Evolutionary conservation across 371 early-diverging fungal species (phyloP).

Genomic region (Amoeboaphelidium protococcarum): DNA sequence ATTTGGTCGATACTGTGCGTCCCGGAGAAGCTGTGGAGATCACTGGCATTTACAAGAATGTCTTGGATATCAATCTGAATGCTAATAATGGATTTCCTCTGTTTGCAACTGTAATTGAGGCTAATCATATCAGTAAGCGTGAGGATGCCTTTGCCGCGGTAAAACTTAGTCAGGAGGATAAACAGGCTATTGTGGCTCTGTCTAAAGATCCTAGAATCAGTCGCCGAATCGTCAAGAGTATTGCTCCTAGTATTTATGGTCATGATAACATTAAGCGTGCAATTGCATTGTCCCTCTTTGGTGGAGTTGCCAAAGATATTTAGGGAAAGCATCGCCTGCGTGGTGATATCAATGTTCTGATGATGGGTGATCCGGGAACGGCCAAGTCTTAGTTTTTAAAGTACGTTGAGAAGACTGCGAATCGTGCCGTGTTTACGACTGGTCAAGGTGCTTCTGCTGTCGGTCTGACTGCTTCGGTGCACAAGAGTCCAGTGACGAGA

Average conservation of each 20-base stretch:
- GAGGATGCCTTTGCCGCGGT: conserved; percentile 62
- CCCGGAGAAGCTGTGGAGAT: conserved; percentile 98
- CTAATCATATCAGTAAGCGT: conserved; percentile 64
- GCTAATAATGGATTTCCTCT: conserved; percentile 91
- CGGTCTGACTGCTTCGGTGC: conserved; percentile 96
- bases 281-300: conserved; percentile 84
- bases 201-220: conserved; percentile 55
- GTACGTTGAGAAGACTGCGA: conserved; percentile 82
- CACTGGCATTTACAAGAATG: conserved; percentile 92
- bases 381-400: conserved; percentile 98
- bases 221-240: conserved; percentile 64
- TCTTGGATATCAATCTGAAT: conserved; percentile 68
- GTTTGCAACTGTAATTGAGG: conserved; percentile 88
- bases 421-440: conserved; percentile 91
- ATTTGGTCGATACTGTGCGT: conserved; percentile 86
- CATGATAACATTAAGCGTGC: conserved; percentile 92
- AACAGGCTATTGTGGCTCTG: conserved; percentile 45
- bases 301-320: conserved; percentile 84
- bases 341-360: conserved; percentile 96
- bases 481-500: conserved; percentile 81
- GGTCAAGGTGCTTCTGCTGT: conserved; percentile 98
- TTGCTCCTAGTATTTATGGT: conserved; percentile 99
- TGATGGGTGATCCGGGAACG: conserved; percentile 98
- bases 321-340: conserved; percentile 76
- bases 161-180: conserved; percentile 75